These are phyloP conservation scores for Brassica cretica DNA, from an alignment of 345 rosid species.

Conservation along the genomic window DNA sequence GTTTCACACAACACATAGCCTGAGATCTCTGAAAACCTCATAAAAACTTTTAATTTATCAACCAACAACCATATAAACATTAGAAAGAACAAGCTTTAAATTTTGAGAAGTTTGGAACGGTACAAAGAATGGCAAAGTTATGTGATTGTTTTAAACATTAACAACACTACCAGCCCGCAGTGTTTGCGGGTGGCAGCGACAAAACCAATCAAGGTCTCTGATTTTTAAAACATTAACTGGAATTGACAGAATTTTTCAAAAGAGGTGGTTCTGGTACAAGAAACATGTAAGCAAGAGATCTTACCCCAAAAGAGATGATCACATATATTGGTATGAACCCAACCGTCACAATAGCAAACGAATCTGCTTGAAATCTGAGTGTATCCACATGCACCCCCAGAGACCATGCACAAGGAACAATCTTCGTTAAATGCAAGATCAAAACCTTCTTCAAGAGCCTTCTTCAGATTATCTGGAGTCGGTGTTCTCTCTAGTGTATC, in stretches of 20 bases:
- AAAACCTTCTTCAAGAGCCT: constrained; percentile 37
- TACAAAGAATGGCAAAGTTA: neutral
- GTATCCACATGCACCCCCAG: constrained; percentile 44
- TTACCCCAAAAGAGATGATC: neutral
- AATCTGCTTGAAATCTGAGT: neutral
- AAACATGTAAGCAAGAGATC: neutral
- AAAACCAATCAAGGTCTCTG: neutral
- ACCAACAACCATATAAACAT: too few relatives aligned
- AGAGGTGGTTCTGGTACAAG: neutral
- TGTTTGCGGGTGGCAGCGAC: neutral
- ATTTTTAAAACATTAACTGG: neutral
- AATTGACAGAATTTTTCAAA: neutral
- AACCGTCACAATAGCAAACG: constrained; percentile 31
- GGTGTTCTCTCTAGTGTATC: accelerated
- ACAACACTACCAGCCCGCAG: neutral
- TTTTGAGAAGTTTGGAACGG: neutral
- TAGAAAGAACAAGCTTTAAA: neutral
- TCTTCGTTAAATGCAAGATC: constrained; percentile 1
- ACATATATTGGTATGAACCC: neutral
- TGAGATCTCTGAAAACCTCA: too few relatives aligned
- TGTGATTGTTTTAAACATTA: neutral
- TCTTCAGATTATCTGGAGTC: neutral
- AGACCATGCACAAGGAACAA: constrained; percentile 15
- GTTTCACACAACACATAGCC: too few relatives aligned
- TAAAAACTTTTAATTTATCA: too few relatives aligned